Conservation (phyloP, 2,329 filamentous ascomycete genomes). For the Daldinia sp. region DNA sequence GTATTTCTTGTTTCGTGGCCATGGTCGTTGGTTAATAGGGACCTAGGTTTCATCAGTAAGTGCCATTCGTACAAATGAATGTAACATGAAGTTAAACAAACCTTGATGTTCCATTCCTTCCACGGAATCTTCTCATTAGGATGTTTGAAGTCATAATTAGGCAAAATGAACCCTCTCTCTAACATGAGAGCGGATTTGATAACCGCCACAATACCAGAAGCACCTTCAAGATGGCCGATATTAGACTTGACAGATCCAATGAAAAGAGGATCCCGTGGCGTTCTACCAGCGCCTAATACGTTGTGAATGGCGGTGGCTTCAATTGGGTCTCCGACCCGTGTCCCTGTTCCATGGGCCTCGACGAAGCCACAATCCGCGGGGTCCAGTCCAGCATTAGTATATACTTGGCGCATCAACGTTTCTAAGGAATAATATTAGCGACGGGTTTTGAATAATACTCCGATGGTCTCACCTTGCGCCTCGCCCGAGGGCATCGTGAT, state of each 20-base stretch:
- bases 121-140: constrained; percentile 63
- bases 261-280: constrained; percentile 57
- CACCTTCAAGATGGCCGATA: constrained; percentile 65
- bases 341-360: constrained; percentile 70
- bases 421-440: constrained; percentile 48
- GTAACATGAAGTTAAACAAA: constrained; percentile 18
- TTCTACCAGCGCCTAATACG: constrained; percentile 57
- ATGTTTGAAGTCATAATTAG: constrained; percentile 63
- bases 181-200: constrained; percentile 66
- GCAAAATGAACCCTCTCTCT: constrained; percentile 62
- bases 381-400: constrained; percentile 56
- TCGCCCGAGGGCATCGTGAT: constrained; percentile 67
- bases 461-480: constrained; percentile 57
- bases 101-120: constrained; percentile 62
- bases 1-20: constrained; percentile 62
- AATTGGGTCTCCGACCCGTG: constrained; percentile 67
- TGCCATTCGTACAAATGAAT: neutral
- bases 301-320: constrained; percentile 63
- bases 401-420: constrained; percentile 59
- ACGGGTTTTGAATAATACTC: neutral
- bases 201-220: constrained; percentile 63
- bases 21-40: constrained; percentile 58
- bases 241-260: constrained; percentile 62
- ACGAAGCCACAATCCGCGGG: constrained; percentile 57
- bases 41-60: constrained; percentile 50